These are phyloP conservation scores for Medicago lupulina DNA, from an alignment of 306 rosid species.

Conservation along the genomic window DNA sequence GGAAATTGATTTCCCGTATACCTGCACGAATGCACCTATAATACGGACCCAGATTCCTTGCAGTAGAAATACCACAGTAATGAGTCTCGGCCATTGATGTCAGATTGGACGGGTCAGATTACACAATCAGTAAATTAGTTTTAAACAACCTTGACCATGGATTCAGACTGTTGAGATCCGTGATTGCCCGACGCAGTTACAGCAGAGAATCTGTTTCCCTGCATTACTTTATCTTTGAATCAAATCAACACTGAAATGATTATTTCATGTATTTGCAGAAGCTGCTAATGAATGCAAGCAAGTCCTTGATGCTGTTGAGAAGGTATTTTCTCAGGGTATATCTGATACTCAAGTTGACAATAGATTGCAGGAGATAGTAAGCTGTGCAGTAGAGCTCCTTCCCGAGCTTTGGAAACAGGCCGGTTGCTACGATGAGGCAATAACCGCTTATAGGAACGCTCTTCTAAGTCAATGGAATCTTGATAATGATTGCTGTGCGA, in stretches of 20 bases:
- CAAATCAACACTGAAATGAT: constrained; percentile 35
- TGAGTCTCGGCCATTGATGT: no score
- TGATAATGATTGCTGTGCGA: constrained; percentile 71
- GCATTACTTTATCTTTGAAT: not conserved
- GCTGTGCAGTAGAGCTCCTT: constrained; percentile 87
- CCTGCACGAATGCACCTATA: not conserved
- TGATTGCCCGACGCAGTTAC: not conserved
- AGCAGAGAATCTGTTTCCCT: not conserved
- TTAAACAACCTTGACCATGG: not conserved
- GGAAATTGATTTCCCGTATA: constrained; percentile 12
- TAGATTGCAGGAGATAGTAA: constrained; percentile 82
- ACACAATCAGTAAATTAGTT: no score
- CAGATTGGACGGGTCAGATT: no score
- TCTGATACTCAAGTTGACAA: constrained; percentile 80
- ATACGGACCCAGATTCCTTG: no score
- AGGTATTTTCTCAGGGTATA: constrained; percentile 74
- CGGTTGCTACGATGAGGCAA: constrained; percentile 66
- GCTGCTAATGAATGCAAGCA: constrained; percentile 80
- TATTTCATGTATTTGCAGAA: constrained; percentile 60
- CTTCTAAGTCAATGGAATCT: constrained; percentile 94
- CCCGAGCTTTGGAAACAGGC: constrained; percentile 93
- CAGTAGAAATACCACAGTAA: no score
- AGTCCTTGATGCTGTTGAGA: constrained; percentile 84
- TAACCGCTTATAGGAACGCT: constrained; percentile 79
- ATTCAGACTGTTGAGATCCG: no score